Percentiles rank a stretch among this genome's conserved stretches.
Evolutionary conservation across 371 early-diverging fungal genomes (phyloP).

Genomic region (Mortierella sp.): DNA sequence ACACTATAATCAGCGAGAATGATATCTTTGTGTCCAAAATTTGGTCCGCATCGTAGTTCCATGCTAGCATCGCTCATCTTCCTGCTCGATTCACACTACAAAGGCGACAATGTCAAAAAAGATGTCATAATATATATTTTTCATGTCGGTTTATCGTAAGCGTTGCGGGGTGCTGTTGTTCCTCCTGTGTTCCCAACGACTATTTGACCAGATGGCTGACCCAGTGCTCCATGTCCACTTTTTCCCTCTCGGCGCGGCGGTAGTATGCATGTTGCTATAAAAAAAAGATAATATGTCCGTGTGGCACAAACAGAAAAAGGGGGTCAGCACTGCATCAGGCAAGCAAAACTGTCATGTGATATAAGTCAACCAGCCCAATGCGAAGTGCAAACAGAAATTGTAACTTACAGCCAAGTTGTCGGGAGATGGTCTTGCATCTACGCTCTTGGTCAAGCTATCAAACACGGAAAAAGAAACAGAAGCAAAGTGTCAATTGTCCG

Average conservation of each 20-base stretch:
- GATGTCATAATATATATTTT: neutral
- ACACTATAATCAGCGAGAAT: no score
- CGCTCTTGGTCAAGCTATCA: slow-evolving; percentile 48
- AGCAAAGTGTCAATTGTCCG: slow-evolving; percentile 3
- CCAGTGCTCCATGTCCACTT: slow-evolving; percentile 73
- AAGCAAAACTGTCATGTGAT: neutral
- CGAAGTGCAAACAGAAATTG: neutral
- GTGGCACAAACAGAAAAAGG: neutral
- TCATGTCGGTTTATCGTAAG: no score
- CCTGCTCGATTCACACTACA: no score
- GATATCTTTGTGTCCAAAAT: no score
- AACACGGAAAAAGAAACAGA: neutral
- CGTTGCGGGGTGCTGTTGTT: no score
- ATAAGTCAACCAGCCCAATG: neutral
- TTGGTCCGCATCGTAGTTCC: no score
- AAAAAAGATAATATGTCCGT: neutral
- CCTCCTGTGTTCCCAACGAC: neutral
- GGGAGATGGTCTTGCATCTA: slow-evolving; percentile 53
- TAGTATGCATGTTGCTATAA: slow-evolving; percentile 68
- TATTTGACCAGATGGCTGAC: slow-evolving; percentile 51
- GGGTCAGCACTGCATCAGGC: neutral
- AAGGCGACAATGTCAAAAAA: no score
- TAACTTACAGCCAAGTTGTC: slow-evolving; percentile 50
- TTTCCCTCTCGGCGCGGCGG: slow-evolving; percentile 64
- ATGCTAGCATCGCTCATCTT: no score